These are phyloP conservation scores for Cercis canadensis DNA, from an alignment of 306 rosid species.

Conservation along the genomic window DNA sequence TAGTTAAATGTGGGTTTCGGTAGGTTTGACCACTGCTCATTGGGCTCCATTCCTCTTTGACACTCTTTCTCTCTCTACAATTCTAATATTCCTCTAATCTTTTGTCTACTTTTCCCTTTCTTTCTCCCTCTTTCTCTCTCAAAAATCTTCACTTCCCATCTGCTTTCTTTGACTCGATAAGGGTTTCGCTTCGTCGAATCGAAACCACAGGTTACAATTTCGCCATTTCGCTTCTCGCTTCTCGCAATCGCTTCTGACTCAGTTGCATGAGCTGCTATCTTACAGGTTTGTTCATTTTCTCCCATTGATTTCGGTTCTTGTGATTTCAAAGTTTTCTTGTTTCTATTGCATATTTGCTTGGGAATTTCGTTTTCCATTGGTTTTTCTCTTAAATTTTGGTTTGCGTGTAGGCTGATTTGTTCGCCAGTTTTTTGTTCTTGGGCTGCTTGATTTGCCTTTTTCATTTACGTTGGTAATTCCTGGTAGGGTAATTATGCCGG, in stretches of 20 bases:
- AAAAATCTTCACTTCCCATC: constrained; percentile 58
- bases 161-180: constrained; percentile 77
- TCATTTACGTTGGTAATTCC: constrained; percentile 24
- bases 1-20: constrained; percentile 55
- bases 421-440: constrained; percentile 19
- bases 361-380: neutral
- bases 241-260: constrained; percentile 33
- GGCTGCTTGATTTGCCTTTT: constrained; percentile 21
- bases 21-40: constrained; percentile 88
- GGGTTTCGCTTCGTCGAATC: constrained; percentile 48
- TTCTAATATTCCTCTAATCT: constrained; percentile 39
- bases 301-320: constrained; percentile 12
- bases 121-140: constrained; percentile 43
- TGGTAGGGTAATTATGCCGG: constrained; percentile 10
- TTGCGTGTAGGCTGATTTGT: constrained; percentile 10
- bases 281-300: constrained; percentile 41
- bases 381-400: neutral
- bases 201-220: constrained; percentile 48
- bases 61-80: constrained; percentile 40
- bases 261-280: constrained; percentile 61
- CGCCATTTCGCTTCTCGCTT: constrained; percentile 40
- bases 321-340: constrained; percentile 7
- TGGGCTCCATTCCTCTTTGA: constrained; percentile 51
- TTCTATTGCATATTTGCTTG: constrained; percentile 29
- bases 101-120: neutral